Evolutionary conservation across 495 filamentous ascomycete species (phyloP).

Genomic region (Emericellopsis terricola): DNA sequence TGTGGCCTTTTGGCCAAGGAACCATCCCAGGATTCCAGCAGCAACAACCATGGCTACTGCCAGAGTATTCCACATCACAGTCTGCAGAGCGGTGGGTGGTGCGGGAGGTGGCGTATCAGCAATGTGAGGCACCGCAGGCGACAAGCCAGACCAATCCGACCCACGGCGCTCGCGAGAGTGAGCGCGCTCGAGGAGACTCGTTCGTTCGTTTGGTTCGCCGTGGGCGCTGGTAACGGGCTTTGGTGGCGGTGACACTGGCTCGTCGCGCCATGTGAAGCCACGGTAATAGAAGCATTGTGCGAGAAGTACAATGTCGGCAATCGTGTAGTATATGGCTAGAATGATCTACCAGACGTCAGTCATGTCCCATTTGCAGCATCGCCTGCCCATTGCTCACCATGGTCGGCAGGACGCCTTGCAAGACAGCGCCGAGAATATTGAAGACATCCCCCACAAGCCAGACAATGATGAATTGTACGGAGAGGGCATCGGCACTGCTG

Average conservation of each 20-base stretch:
- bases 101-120: slow-evolving; percentile 16
- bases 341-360: slow-evolving; percentile 35
- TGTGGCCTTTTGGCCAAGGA: slow-evolving; percentile 32
- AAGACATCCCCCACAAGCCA: slow-evolving; percentile 93
- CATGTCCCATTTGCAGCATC: background rate
- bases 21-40: slow-evolving; percentile 78
- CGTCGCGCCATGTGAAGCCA: slow-evolving; percentile 54
- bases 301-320: slow-evolving; percentile 79
- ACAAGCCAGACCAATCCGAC: slow-evolving; percentile 37
- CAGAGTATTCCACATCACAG: slow-evolving; percentile 49
- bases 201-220: slow-evolving; percentile 21
- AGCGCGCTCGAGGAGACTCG: slow-evolving; percentile 14
- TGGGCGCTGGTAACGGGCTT: slow-evolving; percentile 6
- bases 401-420: slow-evolving; percentile 90
- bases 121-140: slow-evolving; percentile 58
- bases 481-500: slow-evolving; percentile 72
- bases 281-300: slow-evolving; percentile 88
- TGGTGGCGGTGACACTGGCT: slow-evolving; percentile 13
- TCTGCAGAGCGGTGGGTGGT: slow-evolving; percentile 31
- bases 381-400: slow-evolving; percentile 35
- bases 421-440: slow-evolving; percentile 79
- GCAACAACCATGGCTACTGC: slow-evolving; percentile 62
- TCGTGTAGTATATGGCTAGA: slow-evolving; percentile 84
- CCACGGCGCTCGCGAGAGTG: slow-evolving; percentile 24
- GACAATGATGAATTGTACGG: slow-evolving; percentile 71